A percentile compares a stretch with the other conserved stretches of the same genome.
Conservation (phyloP, 768 basidiomycete genomes). For the Panus rudis region DNA sequence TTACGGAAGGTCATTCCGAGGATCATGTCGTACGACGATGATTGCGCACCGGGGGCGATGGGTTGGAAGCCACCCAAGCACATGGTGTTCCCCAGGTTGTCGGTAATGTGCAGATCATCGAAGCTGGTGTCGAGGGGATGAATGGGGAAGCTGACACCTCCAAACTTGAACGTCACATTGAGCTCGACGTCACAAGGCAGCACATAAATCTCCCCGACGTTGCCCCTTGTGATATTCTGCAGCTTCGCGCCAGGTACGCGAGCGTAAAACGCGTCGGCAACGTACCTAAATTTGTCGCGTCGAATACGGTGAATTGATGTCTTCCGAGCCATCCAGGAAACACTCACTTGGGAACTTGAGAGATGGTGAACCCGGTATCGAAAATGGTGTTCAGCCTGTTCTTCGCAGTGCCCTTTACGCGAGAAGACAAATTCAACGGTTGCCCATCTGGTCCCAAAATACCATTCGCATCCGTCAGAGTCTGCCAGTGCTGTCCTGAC, state of each 20-base stretch:
- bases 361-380: conserved; percentile 25
- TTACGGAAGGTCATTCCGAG: conserved; percentile 32
- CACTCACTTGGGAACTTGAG: conserved; percentile 26
- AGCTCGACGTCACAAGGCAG: conserved; percentile 27
- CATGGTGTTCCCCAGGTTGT: conserved; percentile 20
- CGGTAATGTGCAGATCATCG: conserved; percentile 14
- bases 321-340: no score
- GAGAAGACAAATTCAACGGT: conserved; percentile 17
- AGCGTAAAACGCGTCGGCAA: conserved; percentile 28
- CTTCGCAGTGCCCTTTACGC: conserved; percentile 11
- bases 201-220: conserved; percentile 22
- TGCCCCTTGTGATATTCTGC: conserved; percentile 11
- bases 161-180: conserved; percentile 28
- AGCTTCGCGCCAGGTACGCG: conserved; percentile 25
- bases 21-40: conserved; percentile 24
- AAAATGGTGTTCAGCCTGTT: conserved; percentile 23
- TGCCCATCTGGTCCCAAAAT: conserved; percentile 30
- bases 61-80: conserved; percentile 32
- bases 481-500: conserved; percentile 26
- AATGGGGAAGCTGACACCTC: conserved; percentile 25
- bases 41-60: conserved; percentile 13
- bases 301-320: neutral
- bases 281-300: neutral
- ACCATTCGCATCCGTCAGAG: conserved; percentile 23
- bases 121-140: conserved; percentile 28